Evolutionary conservation across 1,139 yeast species (phyloP), one percentile per base, ranked within the genome.

Genomic region (Diutina rugosa): DNA sequence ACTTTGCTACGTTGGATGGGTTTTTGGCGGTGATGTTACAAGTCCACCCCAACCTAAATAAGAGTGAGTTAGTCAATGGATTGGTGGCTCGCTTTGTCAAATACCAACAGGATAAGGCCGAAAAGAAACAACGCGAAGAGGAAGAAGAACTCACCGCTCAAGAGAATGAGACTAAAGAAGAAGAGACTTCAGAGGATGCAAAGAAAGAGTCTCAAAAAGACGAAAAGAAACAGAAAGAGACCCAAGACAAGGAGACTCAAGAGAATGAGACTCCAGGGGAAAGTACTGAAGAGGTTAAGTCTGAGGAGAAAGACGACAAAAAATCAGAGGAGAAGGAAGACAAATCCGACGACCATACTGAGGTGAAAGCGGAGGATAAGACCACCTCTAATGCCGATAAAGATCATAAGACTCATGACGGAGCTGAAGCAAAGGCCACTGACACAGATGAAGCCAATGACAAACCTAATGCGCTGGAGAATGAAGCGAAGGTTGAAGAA

Each of bases 21-120:
- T 80, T 90, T 61, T 76, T 93, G 62, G 80, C 88, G 2, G 82
- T 90, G 0, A 77, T 86, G 58, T 74, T 81, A 55, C 69, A 71
- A 57, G 74, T 93, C 60, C 85, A 84, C 65, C 93, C 95, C 1
- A 76, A 79, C 57, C 85, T 90, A 28, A 79, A 84, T 56, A 78
- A 87, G 85, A 56, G 61, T 2, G 61, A 81, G 60, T 79, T 91
- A 55, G 77, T 90, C 28, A 70, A 81, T 29, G 80, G 91, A 0
- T 74, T 93, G 64, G 82, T 91, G 57, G 87, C 87, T 55, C 78
- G 97, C 58, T 76, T 93, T 58, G 79, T 89, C 5, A 83, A 80
- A 44, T 88, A 77, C 64, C 76, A 72, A 56, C 69, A 75, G 58
- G 72, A 63, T 56, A 70, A 72, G 58, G 64, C 70, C 58, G 74